Evolutionary conservation across 2,329 filamentous ascomycete genomes (phyloP), one percentile per base, ranked within the genome.

Genomic region (Geosmithia putterillii): DNA sequence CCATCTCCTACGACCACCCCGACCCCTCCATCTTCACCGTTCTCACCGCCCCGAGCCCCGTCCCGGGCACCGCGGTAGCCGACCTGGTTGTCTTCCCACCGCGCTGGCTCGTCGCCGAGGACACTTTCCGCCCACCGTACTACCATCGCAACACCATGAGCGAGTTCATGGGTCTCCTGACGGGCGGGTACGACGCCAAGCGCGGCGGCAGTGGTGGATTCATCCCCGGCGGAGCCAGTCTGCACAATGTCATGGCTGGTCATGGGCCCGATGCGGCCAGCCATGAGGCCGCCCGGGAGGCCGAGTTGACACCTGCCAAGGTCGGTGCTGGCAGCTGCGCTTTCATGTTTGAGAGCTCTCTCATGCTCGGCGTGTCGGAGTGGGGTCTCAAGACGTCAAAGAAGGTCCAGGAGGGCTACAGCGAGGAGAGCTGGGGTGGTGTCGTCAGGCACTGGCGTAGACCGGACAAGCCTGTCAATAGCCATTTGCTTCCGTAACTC

Each of bases 11-110:
- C 55, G 84, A 89, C 58, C 85, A 90, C 54, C 83, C 83, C 0
- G 85, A 89, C 54, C 85, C 85, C 0, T 80, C 74, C 46, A 88
- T 90, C 57, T 89, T 80, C 64, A 88, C 78, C 0, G 81, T 86
- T 4, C 65, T 84, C 3, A 79, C 81, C 2, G 79, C 76, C 1
- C 76, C 72, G 8, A 77, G 76, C 2, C 63, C 70, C 2, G 70
- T 70, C 2, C 68, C 75, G 0, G 77, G 79, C 8, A 81, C 81
- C 0, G 78, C 81, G 18, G 62, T 83, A 6, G 79, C 78, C 8
- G 82, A 86, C 61, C 85, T 86, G 51, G 77, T 85, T 55, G 78
- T 84, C 60, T 85, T 86, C 62, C 79, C 81, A 3, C 81, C 81
- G 0, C 69, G 81, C 22, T 86, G 81, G 81, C 71, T 83, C 20